Base-by-base conservation (phyloP, 306 rosid species). In the Hippophae rhamnoides region DNA sequence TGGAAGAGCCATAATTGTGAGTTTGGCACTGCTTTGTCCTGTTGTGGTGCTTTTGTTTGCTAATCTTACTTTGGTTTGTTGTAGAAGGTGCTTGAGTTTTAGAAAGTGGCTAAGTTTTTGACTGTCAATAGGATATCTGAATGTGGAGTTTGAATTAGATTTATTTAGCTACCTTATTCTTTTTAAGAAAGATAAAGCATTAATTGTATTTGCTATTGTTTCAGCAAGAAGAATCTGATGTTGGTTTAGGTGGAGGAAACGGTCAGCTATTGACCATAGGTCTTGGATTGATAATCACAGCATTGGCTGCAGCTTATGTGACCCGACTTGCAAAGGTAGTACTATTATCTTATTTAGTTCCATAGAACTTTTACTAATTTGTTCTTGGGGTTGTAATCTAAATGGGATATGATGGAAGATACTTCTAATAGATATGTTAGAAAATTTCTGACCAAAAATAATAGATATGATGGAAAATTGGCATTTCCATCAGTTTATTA, bases 1-100 rank as follows among this genome's bases (percentile, higher is more conserved):
- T 75, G 99, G 99, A 71, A 82, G 99, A 66, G 99, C 96, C 26
- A 80, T 92, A 61, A 80, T 92, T 68, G 96, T 92, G 74, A 87
- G 98, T 90, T 71, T 66, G 41, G 65, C 57, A 27, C 52, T 64
- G 14, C 41, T 54, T 60, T 59, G 45, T 53, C 44, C 41, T 50
- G 8, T 12, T 56, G n/a, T 46, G 49, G 27, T 11, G 7, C 14
- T 41, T 57, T 26, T 23, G 8, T 56, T 45, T 61, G 5, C 23
- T 2, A 31, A 31, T 31, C 38, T 31, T 31, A 4, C 38, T 31
- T 31, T 31, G 38, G 38, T 31, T 31, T 31, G 38, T 46, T 46
- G 4, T 46, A 13, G 7, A 46, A 49, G 7, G n/a, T 49, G 7
- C 7, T 49, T 49, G 26, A 6, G 4, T 49, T 49, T 13, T 13